phyloP scores from a whole-genome alignment of 345 rosid species.

The Brassica carinata region DNA sequence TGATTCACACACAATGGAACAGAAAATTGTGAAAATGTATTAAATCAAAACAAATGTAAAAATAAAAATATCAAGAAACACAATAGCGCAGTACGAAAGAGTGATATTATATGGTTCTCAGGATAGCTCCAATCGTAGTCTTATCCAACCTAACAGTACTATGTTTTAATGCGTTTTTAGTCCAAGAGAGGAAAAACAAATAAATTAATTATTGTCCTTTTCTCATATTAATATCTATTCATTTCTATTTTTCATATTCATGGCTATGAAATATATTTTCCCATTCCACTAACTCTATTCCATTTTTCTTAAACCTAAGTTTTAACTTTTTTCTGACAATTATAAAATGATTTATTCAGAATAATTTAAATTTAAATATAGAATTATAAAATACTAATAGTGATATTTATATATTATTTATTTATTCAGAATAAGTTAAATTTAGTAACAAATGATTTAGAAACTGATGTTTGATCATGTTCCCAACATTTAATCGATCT shows the following conservation, averaged over 20 bases:
- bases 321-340: background rate
- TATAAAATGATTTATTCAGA: no score
- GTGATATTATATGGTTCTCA: slow-evolving; percentile 25
- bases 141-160: slow-evolving; percentile 29
- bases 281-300: background rate
- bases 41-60: background rate
- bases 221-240: background rate
- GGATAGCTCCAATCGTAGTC: slow-evolving; percentile 26
- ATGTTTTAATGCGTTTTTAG: background rate
- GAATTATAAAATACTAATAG: background rate
- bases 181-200: background rate
- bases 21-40: slow-evolving; percentile 10
- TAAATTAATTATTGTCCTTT: background rate
- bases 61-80: background rate
- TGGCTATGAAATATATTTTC: background rate
- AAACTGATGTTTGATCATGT: background rate
- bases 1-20: slow-evolving; percentile 6
- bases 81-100: background rate
- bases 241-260: background rate
- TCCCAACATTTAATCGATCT: background rate
- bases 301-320: background rate
- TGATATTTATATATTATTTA: background rate
- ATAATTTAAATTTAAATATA: no score
- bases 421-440: background rate
- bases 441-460: background rate